Evolutionary conservation across 2,329 filamentous ascomycete species (phyloP), one percentile per base, ranked within the genome.

Genomic region (Dryadomyces sulphureus): DNA sequence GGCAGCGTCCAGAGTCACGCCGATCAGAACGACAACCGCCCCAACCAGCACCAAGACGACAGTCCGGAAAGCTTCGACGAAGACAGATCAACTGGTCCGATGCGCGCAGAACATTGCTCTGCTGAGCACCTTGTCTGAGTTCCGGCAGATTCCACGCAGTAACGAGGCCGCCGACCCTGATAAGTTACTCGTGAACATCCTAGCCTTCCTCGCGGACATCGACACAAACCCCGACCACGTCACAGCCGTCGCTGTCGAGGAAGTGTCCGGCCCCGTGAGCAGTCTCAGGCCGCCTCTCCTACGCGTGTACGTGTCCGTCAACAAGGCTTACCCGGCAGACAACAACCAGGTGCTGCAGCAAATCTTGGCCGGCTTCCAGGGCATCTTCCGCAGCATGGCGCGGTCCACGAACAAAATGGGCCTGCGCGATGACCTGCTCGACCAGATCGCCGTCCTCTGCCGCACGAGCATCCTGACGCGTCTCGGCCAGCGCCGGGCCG

Each of bases 271-370:
- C 34, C 9, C 16, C 2, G 17, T n/a, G n/a, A n/a, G n/a, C 16
- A 36, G 8, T n/a, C n/a, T 12, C 12, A n/a, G 17, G 5, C 12
- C 5, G 3, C 22, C 25, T 11, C 9, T 14, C 17, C 24, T 42
- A 17, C 25, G 20, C 12, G 45, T 49, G 22, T 19, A 47, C 20
- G 48, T 49, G 4, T 45, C 48, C 20, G 34, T 49, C 24, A 49
- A 49, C 38, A 44, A 42, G 30, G 6, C 17, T 16, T 1, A 14
- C 2, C 22, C 32, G 6, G 2, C 3, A 0, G 14, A 25, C 17
- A 27, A 38, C n/a, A 2, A 42, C 2, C 7, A 5, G 6, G 25
- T 38, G 7, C 36, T 49, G 7, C 27, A 32, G 3, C 5, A 5
- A 6, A 45, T 49, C 14, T 40, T 41, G 4, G 21, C 8, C 14